Evolutionary conservation across 1,139 yeast genomes (phyloP).

Genomic region (Geotrichum phurueaensis): DNA sequence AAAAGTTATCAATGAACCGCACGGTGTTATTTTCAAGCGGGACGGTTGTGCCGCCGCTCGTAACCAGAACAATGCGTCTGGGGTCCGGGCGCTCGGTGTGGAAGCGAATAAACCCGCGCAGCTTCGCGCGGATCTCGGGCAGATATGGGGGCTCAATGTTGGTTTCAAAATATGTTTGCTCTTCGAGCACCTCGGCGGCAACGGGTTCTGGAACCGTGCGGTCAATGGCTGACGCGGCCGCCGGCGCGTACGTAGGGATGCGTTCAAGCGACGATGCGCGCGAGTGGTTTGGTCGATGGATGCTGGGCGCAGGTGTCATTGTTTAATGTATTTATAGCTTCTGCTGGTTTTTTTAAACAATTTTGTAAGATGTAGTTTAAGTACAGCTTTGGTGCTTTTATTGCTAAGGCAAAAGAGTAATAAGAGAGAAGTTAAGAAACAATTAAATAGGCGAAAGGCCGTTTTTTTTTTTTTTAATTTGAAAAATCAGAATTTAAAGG

Average conservation of each 20-base stretch:
- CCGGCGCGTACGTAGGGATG: constrained; percentile 63
- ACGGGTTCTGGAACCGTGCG: constrained; percentile 70
- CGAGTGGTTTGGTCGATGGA: neutral
- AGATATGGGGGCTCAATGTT: constrained; percentile 74
- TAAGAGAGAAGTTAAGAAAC: too few relatives aligned
- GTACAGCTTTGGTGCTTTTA: too few relatives aligned
- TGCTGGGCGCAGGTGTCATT: neutral
- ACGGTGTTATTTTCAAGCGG: constrained; percentile 96
- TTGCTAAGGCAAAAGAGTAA: too few relatives aligned
- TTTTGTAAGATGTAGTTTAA: too few relatives aligned
- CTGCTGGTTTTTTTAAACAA: too few relatives aligned
- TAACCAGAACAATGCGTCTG: constrained; percentile 33
- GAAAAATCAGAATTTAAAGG: too few relatives aligned
- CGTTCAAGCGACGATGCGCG: constrained; percentile 11
- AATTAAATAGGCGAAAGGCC: too few relatives aligned
- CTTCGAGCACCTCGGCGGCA: constrained; percentile 68
- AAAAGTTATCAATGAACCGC: constrained; percentile 89
- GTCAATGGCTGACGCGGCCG: constrained; percentile 69
- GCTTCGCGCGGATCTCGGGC: constrained; percentile 51
- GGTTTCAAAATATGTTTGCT: constrained; percentile 63
- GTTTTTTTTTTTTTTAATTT: too few relatives aligned
- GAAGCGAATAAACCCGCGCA: constrained; percentile 52
- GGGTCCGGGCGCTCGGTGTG: constrained; percentile 20
- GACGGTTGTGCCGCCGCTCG: constrained; percentile 89
- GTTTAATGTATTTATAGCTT: too few relatives aligned